Evolutionary conservation across 306 rosid genomes (phyloP), one percentile per base, ranked within the genome.

Genomic region (Fagus crenata): DNA sequence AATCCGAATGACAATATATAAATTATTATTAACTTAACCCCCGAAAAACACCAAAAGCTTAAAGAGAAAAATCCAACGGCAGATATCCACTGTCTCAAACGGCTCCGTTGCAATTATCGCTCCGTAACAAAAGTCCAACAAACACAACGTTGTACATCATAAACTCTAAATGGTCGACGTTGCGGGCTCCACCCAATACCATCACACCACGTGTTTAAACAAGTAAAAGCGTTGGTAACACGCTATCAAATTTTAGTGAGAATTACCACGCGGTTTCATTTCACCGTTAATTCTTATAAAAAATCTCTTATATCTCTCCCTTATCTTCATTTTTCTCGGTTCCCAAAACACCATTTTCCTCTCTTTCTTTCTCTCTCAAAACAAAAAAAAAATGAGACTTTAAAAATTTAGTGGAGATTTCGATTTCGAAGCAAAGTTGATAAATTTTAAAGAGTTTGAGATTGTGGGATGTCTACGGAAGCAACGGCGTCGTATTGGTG

Each of bases 401-500:
- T n/a, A 41, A 41, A 49, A 15, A 5, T 41, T 8, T 42, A 6
- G 68, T 5, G 13, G 74, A 1, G 28, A 33, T 18, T 74, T 14
- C 67, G 5, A 3, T 33, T 55, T 33, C 61, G 18, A 54, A 7
- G 70, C 1, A 28, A 76, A 51, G 49, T 59, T 51, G 15, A 6
- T 1, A 36, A 18, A 41, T 55, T 4, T 54, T 22, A 22, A 22
- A 22, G 28, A 22, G 28, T 22, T 22, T 22, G 28, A 22, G 28
- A 22, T 22, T 22, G 28, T 22, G 28, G 28, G 78, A 86, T 81
- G 87, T 83, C 89, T 53, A 83, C 93, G 13, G 64, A 59, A 35
- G 81, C 84, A 75, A 81, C 85, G 54, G 67, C 86, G 12, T 86
- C 90, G 28, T 87, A 85, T 78, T 93, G 97, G 98, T 93, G 98